phyloP scores from a whole-genome alignment of 805 yeast species.

The Blastobotrys mokoenaii region DNA sequence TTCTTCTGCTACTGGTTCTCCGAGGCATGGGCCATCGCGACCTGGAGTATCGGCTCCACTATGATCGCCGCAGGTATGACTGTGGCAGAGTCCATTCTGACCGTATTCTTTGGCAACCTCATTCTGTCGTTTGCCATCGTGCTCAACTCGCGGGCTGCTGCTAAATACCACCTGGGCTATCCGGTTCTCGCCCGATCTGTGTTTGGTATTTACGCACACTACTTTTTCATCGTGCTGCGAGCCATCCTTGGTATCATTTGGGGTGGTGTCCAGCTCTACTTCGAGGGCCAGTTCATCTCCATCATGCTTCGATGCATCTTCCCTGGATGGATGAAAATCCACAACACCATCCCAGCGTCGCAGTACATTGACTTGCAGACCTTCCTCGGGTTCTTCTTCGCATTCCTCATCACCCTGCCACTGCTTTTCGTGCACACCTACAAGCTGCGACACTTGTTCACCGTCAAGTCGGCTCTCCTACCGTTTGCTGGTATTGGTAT shows the following conservation, averaged over 20 bases:
- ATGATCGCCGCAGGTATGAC: conserved; percentile 15
- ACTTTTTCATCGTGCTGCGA: conserved; percentile 15
- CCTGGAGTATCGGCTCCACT: conserved; percentile 13
- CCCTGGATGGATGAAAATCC: conserved; percentile 10
- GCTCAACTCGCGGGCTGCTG: conserved; percentile 14
- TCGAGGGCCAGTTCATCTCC: conserved; percentile 16
- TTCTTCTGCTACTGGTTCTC: conserved; percentile 16
- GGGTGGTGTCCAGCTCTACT: conserved; percentile 16
- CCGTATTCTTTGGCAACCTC: conserved; percentile 11
- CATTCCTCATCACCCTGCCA: conserved; percentile 38
- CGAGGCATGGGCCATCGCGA: conserved; percentile 14
- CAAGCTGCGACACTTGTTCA: conserved; percentile 70
- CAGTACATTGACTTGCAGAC: conserved; percentile 19
- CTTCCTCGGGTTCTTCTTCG: conserved; percentile 19
- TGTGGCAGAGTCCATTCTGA: conserved; percentile 10
- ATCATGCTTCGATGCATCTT: conserved; percentile 12
- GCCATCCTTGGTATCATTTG: conserved; percentile 16
- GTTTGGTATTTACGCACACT: conserved; percentile 17
- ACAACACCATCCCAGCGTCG: conserved; percentile 11
- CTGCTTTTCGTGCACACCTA: conserved; percentile 78
- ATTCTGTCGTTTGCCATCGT: conserved; percentile 10
- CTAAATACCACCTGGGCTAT: conserved; percentile 20
- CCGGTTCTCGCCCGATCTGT: conserved; percentile 19
- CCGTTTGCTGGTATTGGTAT: conserved; percentile 78
- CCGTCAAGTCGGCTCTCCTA: conserved; percentile 65